phyloP scores from a whole-genome alignment of 139 green algal genomes.

The Picochlorum sp. region DNA sequence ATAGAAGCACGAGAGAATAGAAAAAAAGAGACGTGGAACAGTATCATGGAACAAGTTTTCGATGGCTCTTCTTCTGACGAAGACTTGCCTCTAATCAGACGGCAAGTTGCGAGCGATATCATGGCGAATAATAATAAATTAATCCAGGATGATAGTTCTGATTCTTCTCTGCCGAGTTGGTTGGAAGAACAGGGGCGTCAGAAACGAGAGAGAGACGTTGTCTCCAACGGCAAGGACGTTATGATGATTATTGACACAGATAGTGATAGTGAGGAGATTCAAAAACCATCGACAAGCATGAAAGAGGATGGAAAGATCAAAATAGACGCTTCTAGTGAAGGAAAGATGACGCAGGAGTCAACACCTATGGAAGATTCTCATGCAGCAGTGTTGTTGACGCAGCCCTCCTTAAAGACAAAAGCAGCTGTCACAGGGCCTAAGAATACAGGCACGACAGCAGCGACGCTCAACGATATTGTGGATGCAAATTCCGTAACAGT shows the following conservation, averaged over 20 bases:
- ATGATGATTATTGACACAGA: slow-evolving; percentile 8
- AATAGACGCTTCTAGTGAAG: not conserved
- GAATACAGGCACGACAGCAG: not conserved
- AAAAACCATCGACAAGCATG: not conserved
- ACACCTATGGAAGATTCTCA: not conserved
- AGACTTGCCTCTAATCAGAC: not conserved
- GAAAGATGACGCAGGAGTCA: not conserved
- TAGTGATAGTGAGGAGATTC: slow-evolving; percentile 1
- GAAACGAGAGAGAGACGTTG: not conserved
- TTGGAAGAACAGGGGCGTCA: not conserved
- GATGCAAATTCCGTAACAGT: not conserved
- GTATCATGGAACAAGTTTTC: not conserved
- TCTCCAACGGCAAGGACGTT: slow-evolving; percentile 10
- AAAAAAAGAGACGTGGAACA: not conserved
- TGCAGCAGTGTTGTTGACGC: not conserved
- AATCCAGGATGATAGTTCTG: not conserved
- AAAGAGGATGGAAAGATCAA: not conserved
- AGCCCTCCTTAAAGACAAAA: not conserved
- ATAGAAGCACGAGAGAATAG: too few relatives aligned
- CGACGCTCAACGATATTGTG: not conserved
- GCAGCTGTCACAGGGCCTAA: not conserved
- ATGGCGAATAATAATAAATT: not conserved
- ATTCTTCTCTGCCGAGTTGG: slow-evolving; percentile 24
- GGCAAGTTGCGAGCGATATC: not conserved
- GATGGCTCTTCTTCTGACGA: not conserved